phyloP scores from a whole-genome alignment of 2,329 filamentous ascomycete genomes.

The Niveomyces coronatus region DNA sequence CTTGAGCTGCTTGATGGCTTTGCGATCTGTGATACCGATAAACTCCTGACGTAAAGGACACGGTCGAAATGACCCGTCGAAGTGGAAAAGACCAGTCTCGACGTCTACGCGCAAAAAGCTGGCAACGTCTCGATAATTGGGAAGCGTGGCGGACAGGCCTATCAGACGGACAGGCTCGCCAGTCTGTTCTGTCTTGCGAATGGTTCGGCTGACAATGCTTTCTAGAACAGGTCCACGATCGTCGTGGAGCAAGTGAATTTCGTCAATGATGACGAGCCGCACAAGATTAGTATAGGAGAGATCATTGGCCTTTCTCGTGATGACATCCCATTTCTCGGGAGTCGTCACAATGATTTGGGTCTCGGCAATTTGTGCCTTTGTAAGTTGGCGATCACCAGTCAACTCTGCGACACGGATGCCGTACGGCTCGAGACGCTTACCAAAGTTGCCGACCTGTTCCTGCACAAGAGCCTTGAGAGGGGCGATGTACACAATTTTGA shows the following conservation, averaged over 20 bases:
- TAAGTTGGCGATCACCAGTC: constrained; percentile 94
- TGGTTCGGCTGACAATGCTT: constrained; percentile 91
- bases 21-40: constrained; percentile 93
- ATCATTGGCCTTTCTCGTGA: constrained; percentile 94
- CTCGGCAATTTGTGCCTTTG: constrained; percentile 95
- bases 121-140: constrained; percentile 93
- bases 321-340: constrained; percentile 98
- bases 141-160: constrained; percentile 86
- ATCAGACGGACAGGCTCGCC: constrained; percentile 87
- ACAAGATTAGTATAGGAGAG: constrained; percentile 97
- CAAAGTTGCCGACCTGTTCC: constrained; percentile 97
- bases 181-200: constrained; percentile 86
- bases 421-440: constrained; percentile 78
- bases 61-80: constrained; percentile 86
- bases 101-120: constrained; percentile 88
- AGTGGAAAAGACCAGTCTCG: constrained; percentile 83
- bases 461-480: constrained; percentile 92
- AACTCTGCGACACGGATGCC: constrained; percentile 91
- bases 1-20: constrained; percentile 97
- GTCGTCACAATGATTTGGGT: constrained; percentile 98
- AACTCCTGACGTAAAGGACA: constrained; percentile 96
- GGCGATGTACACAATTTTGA: constrained; percentile 98
- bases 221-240: constrained; percentile 94
- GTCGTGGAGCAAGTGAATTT: constrained; percentile 95
- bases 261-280: constrained; percentile 89